Conservation (phyloP, 441 rosid species). For the Pelargonium myrrhifolium region DNA sequence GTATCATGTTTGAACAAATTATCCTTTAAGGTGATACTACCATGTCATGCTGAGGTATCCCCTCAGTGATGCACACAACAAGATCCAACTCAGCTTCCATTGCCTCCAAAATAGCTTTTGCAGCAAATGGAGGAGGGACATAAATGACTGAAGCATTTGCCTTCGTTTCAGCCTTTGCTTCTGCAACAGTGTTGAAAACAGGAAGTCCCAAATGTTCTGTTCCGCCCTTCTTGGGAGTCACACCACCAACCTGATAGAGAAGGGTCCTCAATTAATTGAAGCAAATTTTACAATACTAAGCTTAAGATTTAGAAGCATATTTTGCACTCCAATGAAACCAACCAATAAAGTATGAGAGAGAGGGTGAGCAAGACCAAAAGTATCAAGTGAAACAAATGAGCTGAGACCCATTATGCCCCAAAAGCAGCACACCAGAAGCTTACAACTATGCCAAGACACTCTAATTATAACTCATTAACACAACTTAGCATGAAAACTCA, state of each 20-base stretch:
- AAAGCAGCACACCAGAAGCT: no score
- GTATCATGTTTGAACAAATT: background rate
- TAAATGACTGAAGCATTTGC: constrained; percentile 92
- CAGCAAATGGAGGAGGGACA: constrained; percentile 91
- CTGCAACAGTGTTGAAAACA: constrained; percentile 88
- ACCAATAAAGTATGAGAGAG: background rate
- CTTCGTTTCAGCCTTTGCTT: constrained; percentile 90
- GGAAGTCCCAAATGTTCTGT: constrained; percentile 97
- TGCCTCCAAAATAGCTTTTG: constrained; percentile 26
- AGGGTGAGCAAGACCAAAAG: no score
- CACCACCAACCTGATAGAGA: constrained; percentile 69
- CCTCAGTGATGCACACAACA: constrained; percentile 26
- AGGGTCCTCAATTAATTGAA: background rate
- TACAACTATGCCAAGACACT: no score
- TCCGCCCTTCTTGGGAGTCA: constrained; percentile 97
- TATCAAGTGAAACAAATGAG: no score
- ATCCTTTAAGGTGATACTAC: background rate
- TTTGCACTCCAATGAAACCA: background rate
- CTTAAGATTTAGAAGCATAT: background rate
- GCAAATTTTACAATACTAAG: background rate
- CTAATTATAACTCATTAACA: no score
- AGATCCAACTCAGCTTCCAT: constrained; percentile 28
- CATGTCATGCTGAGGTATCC: constrained; percentile 28
- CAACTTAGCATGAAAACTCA: no score
- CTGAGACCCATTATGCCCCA: no score